These are phyloP conservation scores for Sarocladium strictum DNA, from an alignment of 2,329 filamentous ascomycete genomes.

Conservation along the genomic window DNA sequence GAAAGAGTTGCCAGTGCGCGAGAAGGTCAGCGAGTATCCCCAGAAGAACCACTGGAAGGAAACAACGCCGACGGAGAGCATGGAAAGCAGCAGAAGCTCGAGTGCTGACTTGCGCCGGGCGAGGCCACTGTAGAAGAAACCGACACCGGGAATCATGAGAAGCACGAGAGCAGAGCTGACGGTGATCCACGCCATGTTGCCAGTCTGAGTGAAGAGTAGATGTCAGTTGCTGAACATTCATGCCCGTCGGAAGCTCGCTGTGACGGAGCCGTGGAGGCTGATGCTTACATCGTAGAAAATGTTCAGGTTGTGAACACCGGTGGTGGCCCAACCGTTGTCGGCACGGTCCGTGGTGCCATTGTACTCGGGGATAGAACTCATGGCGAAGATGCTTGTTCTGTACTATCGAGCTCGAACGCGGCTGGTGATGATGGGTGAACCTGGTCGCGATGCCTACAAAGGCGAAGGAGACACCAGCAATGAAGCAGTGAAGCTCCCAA, in stretches of 20 bases:
- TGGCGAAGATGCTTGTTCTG: not conserved
- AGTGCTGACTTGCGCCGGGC: slow-evolving; percentile 85
- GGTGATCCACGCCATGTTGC: slow-evolving; percentile 78
- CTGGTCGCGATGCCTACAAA: not conserved
- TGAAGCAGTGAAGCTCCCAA: slow-evolving; percentile 7
- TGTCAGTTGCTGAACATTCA: not conserved
- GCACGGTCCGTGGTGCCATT: slow-evolving; percentile 44
- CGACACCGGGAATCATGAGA: slow-evolving; percentile 90
- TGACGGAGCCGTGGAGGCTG: not conserved
- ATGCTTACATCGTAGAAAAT: slow-evolving; percentile 69
- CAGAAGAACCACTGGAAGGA: slow-evolving; percentile 96
- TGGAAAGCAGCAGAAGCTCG: slow-evolving; percentile 76
- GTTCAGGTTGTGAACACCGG: slow-evolving; percentile 64
- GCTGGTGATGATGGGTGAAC: too few species aligned
- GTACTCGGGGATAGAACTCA: slow-evolving; percentile 26
- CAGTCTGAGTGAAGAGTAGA: slow-evolving; percentile 45
- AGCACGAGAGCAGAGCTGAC: slow-evolving; percentile 72
- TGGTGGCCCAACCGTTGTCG: slow-evolving; percentile 43
- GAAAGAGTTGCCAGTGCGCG: slow-evolving; percentile 69
- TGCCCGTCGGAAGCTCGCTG: not conserved
- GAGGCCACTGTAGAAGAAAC: slow-evolving; percentile 91
- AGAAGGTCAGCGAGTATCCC: slow-evolving; percentile 84
- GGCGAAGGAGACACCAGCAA: slow-evolving; percentile 3
- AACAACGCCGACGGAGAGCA: slow-evolving; percentile 74
- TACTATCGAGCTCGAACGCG: not conserved